phyloP scores from a whole-genome alignment of 2,329 filamentous ascomycete genomes.

The Pseudopyricularia javanii region DNA sequence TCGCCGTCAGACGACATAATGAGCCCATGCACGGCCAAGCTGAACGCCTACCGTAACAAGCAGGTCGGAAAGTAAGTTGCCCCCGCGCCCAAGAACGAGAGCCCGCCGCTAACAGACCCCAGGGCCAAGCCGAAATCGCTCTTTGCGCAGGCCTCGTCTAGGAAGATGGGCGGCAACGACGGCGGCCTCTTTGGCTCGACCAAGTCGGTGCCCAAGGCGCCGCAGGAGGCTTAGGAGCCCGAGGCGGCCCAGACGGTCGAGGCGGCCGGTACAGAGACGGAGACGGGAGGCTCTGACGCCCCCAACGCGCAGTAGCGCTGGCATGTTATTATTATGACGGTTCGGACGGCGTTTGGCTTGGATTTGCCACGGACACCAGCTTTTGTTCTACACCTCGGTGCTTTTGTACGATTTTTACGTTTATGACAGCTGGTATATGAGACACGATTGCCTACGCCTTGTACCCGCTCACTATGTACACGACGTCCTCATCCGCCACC shows the following conservation, averaged over 20 bases:
- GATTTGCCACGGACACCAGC: neutral
- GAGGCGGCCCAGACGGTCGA: neutral
- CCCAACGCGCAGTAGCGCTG: neutral
- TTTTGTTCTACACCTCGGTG: neutral
- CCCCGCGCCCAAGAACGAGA: neutral
- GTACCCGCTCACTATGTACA: conserved; percentile 55
- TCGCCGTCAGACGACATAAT: conserved; percentile 83
- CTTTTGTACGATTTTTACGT: neutral
- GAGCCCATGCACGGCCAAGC: conserved; percentile 75
- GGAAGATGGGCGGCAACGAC: conserved; percentile 42
- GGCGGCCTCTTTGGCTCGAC: conserved; percentile 24
- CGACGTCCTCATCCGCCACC: conserved; percentile 60
- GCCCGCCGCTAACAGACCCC: neutral
- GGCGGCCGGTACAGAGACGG: neutral
- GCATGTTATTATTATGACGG: neutral
- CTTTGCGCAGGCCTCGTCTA: conserved; percentile 52
- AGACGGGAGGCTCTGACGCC: neutral
- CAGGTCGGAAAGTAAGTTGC: conserved; percentile 60
- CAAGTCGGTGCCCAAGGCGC: neutral
- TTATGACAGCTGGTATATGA: neutral
- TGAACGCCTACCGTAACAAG: conserved; percentile 69
- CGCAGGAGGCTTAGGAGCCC: neutral
- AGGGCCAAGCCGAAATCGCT: conserved; percentile 57
- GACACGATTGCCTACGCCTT: conserved; percentile 31
- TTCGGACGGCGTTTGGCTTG: neutral